Evolutionary conservation across 2,329 filamentous ascomycete genomes (phyloP).

Genomic region (Hypoxylon sp.): DNA sequence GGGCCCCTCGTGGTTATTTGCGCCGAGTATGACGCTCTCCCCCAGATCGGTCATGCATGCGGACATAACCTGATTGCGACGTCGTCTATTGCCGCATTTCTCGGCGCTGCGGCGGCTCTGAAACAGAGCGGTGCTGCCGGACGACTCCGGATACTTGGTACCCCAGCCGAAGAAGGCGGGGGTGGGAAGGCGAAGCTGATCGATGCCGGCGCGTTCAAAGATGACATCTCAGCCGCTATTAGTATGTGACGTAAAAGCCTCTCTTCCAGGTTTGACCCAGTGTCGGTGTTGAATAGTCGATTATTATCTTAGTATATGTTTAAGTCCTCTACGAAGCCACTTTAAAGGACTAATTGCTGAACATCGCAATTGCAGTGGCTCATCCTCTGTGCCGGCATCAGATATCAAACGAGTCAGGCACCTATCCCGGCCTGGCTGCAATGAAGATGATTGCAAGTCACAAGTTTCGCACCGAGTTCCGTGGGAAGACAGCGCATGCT

Average conservation of each 20-base stretch:
- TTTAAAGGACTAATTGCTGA: background rate
- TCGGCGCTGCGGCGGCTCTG: conserved; percentile 55
- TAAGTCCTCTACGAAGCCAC: background rate
- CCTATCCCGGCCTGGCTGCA: conserved; percentile 46
- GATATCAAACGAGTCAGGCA: conserved; percentile 15
- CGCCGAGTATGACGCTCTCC: conserved; percentile 64
- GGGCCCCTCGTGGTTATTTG: conserved; percentile 59
- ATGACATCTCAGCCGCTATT: conserved; percentile 49
- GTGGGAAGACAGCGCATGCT: conserved; percentile 54
- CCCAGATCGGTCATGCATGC: conserved; percentile 61
- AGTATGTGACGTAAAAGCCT: conserved; percentile 19
- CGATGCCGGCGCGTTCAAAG: conserved; percentile 51
- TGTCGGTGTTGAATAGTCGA: background rate
- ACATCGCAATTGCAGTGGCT: conserved; percentile 34
- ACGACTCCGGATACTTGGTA: conserved; percentile 58
- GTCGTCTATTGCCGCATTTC: conserved; percentile 57
- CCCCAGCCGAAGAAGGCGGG: conserved; percentile 60
- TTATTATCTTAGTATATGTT: background rate
- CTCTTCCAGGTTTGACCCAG: background rate
- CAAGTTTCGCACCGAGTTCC: conserved; percentile 54
- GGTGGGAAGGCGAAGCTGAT: conserved; percentile 58
- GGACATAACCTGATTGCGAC: conserved; percentile 63
- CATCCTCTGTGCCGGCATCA: conserved; percentile 41
- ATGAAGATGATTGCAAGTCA: conserved; percentile 52
- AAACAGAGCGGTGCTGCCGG: conserved; percentile 51